phyloP scores from a whole-genome alignment of 2,329 filamentous ascomycete genomes.

The Exophiala xenobiotica region DNA sequence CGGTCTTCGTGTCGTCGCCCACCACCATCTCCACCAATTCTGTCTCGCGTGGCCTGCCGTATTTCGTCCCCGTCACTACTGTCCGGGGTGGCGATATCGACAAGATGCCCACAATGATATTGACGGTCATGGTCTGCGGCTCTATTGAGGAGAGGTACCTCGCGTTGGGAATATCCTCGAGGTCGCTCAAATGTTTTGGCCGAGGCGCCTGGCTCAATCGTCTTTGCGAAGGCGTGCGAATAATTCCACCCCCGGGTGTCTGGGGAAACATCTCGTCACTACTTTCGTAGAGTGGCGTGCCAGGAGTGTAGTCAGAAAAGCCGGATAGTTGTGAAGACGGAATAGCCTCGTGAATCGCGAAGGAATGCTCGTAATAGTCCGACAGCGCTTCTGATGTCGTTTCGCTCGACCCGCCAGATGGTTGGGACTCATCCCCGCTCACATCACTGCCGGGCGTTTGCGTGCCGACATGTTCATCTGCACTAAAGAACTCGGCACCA shows the following conservation, averaged over 20 bases:
- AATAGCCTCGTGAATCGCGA: conserved; percentile 67
- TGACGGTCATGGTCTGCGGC: conserved; percentile 79
- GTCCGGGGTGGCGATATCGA: conserved; percentile 66
- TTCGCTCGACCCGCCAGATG: conserved; percentile 25
- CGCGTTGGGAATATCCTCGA: conserved; percentile 70
- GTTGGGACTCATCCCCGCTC: conserved; percentile 27
- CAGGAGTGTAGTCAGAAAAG: conserved; percentile 27
- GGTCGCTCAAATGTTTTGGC: conserved; percentile 53
- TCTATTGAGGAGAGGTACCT: conserved; percentile 63
- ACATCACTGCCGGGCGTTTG: conserved; percentile 29
- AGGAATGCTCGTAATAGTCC: conserved; percentile 76
- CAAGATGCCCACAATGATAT: conserved; percentile 77
- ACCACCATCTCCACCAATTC: conserved; percentile 75
- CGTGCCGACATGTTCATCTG: conserved; percentile 24
- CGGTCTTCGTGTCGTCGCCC: conserved; percentile 79
- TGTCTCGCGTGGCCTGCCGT: conserved; percentile 48
- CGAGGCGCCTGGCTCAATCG: conserved; percentile 24
- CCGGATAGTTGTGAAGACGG: conserved; percentile 59
- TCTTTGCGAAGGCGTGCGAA: conserved; percentile 28
- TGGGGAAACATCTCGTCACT: conserved; percentile 28
- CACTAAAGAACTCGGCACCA: conserved; percentile 28
- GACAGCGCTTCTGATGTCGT: conserved; percentile 46
- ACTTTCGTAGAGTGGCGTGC: conserved; percentile 30
- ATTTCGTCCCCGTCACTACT: conserved; percentile 63
- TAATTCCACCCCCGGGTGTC: conserved; percentile 25